Conservation (phyloP, 208 protist genomes). For the Vickermania ingenoplastis region DNA sequence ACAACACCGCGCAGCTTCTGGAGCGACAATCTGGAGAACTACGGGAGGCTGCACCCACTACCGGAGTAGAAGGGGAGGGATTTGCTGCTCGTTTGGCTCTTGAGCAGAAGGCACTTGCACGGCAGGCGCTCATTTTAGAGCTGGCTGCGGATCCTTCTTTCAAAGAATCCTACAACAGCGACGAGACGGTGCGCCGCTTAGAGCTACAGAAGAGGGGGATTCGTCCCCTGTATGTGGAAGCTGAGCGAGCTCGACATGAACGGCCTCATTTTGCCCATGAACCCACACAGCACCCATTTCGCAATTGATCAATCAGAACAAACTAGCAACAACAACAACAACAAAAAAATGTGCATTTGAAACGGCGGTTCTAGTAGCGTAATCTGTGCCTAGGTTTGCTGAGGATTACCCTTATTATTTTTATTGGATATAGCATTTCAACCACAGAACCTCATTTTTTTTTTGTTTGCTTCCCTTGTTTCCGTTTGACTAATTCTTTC, state of each 20-base stretch:
- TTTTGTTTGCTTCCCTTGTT: too few relatives aligned
- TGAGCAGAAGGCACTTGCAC: constrained; percentile 64
- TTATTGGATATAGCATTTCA: too few relatives aligned
- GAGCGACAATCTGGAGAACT: constrained; percentile 51
- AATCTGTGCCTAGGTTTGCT: too few relatives aligned
- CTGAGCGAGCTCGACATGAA: constrained; percentile 16
- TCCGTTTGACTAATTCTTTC: too few relatives aligned
- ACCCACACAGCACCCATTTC: constrained; percentile 72
- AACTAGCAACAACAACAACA: too few relatives aligned
- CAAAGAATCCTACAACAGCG: constrained; percentile 34
- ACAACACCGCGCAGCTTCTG: constrained; percentile 17
- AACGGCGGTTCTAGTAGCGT: too few relatives aligned
- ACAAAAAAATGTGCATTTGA: too few relatives aligned
- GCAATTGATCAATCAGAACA: constrained; percentile 37
- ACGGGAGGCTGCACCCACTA: constrained; percentile 55
- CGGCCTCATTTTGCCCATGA: constrained; percentile 68
- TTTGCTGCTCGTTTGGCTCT: constrained; percentile 79
- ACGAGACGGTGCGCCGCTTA: constrained; percentile 31
- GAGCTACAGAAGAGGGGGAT: constrained; percentile 61
- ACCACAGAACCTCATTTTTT: too few relatives aligned
- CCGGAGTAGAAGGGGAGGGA: constrained; percentile 76
- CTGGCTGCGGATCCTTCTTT: constrained; percentile 56
- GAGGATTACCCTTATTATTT: too few relatives aligned
- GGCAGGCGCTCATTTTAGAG: constrained; percentile 77
- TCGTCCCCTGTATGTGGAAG: constrained; percentile 36